Evolutionary conservation across 768 basidiomycete genomes (phyloP), one percentile per base, ranked within the genome.

Genomic region (Boletus edulis): DNA sequence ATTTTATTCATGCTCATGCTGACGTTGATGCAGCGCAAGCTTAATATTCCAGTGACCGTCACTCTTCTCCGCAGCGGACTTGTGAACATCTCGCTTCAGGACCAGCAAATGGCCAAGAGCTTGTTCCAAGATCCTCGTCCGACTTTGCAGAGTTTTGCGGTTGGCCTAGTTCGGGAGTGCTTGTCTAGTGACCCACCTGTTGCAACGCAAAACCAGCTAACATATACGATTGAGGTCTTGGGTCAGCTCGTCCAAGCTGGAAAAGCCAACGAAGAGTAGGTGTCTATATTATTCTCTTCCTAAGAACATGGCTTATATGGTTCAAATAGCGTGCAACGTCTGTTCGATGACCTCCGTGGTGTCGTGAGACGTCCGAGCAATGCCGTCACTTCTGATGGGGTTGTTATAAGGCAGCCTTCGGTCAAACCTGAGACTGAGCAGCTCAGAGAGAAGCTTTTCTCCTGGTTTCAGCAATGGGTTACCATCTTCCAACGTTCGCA

Each of bases 401-500:
- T 65, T 27, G 61, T 71, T 48, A 63, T 70, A 46, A 77, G 78
- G 43, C 76, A 82, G 56, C 73, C 80, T 12, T 76, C 81, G 5
- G 78, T 76, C 40, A 85, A 87, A 66, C 81, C 86, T 4, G 90
- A 90, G 69, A 83, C 82, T 3, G 88, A 89, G 45, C 83, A 87
- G 57, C 75, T 91, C 54, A 78, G 88, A 35, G 87, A 90, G 61
- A 88, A 87, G 60, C 72, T 93, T 0, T 82, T 84, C 58, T 76
- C 82, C 49, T 90, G 86, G 85, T 92, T 92, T 76, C 89, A 92
- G 66, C 90, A 98, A 77, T 99, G 97, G 97, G 91, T 98, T 60
- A 80, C 81, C 46, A 89, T 98, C 59, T 98, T 93, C 78, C 93
- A 95, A 72, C 83, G 90, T 55, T 91, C 94, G 31, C 84, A 83